phyloP scores from a whole-genome alignment of 2,329 filamentous ascomycete genomes.

The Colletotrichum somersetense region DNA sequence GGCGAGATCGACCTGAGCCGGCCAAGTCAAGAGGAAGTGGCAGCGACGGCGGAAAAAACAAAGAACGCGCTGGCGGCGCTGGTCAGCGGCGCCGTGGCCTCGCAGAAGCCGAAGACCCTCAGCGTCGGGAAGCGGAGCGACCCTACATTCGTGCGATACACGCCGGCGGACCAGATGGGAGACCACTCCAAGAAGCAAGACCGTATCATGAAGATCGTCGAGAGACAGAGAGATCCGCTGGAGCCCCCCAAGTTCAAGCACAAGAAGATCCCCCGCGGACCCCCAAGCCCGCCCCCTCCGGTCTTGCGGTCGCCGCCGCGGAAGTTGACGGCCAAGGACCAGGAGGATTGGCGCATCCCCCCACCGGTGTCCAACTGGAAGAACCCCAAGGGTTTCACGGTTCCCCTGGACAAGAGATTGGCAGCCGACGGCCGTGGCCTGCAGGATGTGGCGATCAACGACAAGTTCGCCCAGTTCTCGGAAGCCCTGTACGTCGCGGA shows the following conservation, averaged over 20 bases:
- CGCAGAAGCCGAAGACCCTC: conserved; percentile 96
- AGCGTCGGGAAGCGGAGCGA: conserved; percentile 84
- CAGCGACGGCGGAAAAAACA: conserved; percentile 87
- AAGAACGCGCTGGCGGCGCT: conserved; percentile 86
- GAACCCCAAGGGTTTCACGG: conserved; percentile 98
- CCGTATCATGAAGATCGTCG: conserved; percentile 98
- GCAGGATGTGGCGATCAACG: conserved; percentile 96
- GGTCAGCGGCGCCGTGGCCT: conserved; percentile 86
- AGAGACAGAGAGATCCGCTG: conserved; percentile 93
- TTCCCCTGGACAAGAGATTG: conserved; percentile 93
- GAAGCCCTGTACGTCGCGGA: conserved; percentile 96
- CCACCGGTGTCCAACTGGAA: conserved; percentile 98
- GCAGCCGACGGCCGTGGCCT: conserved; percentile 92
- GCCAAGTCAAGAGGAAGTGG: conserved; percentile 86
- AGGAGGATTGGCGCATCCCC: conserved; percentile 92
- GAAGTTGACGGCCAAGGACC: conserved; percentile 95
- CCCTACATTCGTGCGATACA: conserved; percentile 94
- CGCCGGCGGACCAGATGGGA: conserved; percentile 96
- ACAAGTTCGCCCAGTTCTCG: conserved; percentile 97
- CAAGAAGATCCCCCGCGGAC: conserved; percentile 95
- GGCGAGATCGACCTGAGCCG: conserved; percentile 90
- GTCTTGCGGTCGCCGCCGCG: conserved; percentile 95
- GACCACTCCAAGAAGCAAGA: conserved; percentile 88
- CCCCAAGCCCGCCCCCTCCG: conserved; percentile 91
- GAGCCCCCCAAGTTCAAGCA: conserved; percentile 99